These are phyloP conservation scores for Teunomyces pallodes DNA, from an alignment of 805 yeast species.

Conservation along the genomic window DNA sequence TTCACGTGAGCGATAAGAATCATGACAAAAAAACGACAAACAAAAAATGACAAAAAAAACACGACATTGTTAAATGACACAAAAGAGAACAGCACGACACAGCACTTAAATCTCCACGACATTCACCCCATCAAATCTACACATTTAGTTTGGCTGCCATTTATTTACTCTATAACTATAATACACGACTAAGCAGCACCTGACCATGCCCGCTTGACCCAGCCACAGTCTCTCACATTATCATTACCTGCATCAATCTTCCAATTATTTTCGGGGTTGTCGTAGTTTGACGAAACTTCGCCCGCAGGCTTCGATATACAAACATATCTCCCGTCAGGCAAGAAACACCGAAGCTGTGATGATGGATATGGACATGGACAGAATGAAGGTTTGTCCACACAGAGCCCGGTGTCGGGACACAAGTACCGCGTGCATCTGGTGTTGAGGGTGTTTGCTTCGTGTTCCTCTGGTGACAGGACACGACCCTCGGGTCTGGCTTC, in stretches of 20 bases:
- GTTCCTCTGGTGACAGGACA: constrained; percentile 30
- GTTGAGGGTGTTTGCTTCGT: constrained; percentile 38
- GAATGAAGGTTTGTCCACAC: constrained; percentile 65
- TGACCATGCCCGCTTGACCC: constrained; percentile 72
- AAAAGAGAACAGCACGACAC: too few relatives aligned
- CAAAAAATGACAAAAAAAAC: neutral
- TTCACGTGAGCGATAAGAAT: neutral
- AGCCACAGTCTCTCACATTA: constrained; percentile 72
- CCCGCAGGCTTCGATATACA: constrained; percentile 83
- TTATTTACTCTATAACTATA: neutral
- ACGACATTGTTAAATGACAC: neutral
- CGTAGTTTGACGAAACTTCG: constrained; percentile 27
- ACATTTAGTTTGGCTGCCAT: neutral
- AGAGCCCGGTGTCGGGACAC: constrained; percentile 79
- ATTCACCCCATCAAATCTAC: neutral
- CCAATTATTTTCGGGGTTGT: constrained; percentile 44
- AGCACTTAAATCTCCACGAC: too few relatives aligned
- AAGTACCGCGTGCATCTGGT: constrained; percentile 60
- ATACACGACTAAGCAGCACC: constrained; percentile 30
- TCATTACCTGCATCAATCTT: constrained; percentile 50
- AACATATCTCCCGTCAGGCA: constrained; percentile 67
- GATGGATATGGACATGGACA: constrained; percentile 93
- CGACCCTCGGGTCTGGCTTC: constrained; percentile 23
- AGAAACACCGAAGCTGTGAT: constrained; percentile 75
- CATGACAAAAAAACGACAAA: neutral